Conservation (phyloP, 331 rosid genomes). For the Malus hybrid region DNA sequence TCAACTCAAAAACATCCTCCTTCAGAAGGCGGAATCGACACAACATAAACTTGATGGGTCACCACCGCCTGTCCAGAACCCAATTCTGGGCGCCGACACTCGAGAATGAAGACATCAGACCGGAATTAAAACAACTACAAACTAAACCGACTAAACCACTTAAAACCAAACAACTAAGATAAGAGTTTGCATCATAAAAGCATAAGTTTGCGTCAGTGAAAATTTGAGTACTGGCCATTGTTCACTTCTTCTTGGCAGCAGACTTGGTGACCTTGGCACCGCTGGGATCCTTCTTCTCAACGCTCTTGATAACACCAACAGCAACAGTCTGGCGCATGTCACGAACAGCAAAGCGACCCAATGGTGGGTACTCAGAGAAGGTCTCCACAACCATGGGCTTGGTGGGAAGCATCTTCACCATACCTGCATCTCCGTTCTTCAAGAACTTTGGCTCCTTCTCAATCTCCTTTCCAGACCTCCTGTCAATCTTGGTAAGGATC, state of each 20-base stretch:
- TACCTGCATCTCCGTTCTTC: conserved; percentile 30
- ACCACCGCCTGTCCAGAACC: conserved; percentile 40
- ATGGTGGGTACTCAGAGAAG: conserved; percentile 29
- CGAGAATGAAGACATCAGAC: background rate
- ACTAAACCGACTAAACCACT: background rate
- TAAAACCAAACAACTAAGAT: conserved; percentile 4
- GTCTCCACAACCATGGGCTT: conserved; percentile 50
- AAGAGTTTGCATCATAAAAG: background rate
- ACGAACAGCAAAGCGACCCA: conserved; percentile 27
- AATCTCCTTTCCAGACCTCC: conserved; percentile 27
- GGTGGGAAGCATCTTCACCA: conserved; percentile 42
- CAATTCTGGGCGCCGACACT: conserved; percentile 23
- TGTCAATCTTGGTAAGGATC: conserved; percentile 23
- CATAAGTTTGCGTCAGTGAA: background rate
- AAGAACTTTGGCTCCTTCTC: conserved; percentile 34
- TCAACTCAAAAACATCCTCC: background rate
- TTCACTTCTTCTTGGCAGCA: conserved; percentile 72
- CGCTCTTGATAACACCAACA: conserved; percentile 61
- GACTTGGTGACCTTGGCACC: conserved; percentile 69
- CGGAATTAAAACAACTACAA: background rate
- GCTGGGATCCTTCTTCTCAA: conserved; percentile 65
- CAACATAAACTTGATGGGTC: background rate
- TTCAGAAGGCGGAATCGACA: background rate
- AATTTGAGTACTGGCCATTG: conserved; percentile 3
- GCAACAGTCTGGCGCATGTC: conserved; percentile 62